Evolutionary conservation across 129 eudicot species (phyloP).

Genomic region (Mikania micrantha): DNA sequence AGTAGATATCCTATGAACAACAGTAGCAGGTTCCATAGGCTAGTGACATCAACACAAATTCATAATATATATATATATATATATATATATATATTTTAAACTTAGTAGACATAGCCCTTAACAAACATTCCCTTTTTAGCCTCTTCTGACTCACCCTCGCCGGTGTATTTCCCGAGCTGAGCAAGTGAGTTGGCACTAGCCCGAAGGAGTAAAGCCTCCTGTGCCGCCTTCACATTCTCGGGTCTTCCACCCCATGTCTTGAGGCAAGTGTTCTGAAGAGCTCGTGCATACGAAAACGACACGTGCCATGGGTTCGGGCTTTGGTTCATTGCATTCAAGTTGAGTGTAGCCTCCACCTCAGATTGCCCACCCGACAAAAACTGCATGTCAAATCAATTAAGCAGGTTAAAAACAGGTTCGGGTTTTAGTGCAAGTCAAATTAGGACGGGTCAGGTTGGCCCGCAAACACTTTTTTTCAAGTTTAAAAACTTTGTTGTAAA

Average conservation of each 20-base stretch:
- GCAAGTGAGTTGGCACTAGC: conserved; percentile 85
- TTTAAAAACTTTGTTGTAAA: neutral
- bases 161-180: conserved; percentile 80
- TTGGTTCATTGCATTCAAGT: conserved; percentile 89
- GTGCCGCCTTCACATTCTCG: conserved; percentile 83
- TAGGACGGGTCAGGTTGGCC: neutral
- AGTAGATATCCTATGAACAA: conserved; percentile 36
- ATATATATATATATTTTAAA: too few relatives aligned
- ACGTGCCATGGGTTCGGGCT: conserved; percentile 93
- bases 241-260: conserved; percentile 87
- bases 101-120: conserved; percentile 65
- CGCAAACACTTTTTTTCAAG: neutral
- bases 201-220: conserved; percentile 55
- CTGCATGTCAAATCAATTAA: conserved; percentile 29
- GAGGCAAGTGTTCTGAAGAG: conserved; percentile 89
- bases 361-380: conserved; percentile 92
- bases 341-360: conserved; percentile 74
- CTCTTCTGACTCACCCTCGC: conserved; percentile 72
- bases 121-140: conserved; percentile 73
- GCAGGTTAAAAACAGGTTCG: neutral
- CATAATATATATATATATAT: too few relatives aligned
- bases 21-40: conserved; percentile 32
- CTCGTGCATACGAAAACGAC: conserved; percentile 81
- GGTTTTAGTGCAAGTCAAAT: neutral
- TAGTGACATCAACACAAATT: conserved; percentile 24